Conservation (phyloP, 139 green algal genomes). For the Dunaliella primolecta region DNA sequence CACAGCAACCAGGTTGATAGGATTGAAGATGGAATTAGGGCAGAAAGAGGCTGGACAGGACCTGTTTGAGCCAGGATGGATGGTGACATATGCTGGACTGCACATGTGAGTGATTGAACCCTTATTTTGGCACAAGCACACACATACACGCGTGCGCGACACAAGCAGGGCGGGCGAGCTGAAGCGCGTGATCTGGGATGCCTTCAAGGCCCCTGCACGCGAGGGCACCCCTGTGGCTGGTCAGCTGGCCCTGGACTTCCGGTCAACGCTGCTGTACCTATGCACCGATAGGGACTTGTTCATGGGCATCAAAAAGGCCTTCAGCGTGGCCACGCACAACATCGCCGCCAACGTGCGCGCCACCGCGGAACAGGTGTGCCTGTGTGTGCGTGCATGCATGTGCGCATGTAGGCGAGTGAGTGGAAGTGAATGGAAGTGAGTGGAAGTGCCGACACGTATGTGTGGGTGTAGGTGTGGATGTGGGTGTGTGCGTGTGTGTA, state of each 20-base stretch:
- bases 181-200: constrained; percentile 48
- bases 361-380: not conserved
- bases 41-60: too few species aligned
- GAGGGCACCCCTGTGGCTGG: not conserved
- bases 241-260: constrained; percentile 20
- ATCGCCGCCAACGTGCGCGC: constrained; percentile 9
- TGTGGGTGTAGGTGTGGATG: not conserved
- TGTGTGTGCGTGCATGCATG: not conserved
- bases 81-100: too few species aligned
- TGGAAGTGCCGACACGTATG: too few species aligned
- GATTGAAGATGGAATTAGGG: too few species aligned
- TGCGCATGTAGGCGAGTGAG: not conserved
- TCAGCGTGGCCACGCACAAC: constrained; percentile 21
- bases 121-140: not conserved
- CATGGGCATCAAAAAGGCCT: constrained; percentile 50
- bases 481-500: not conserved
- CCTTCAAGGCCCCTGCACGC: constrained; percentile 22
- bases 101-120: too few species aligned
- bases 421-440: too few species aligned
- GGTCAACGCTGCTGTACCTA: constrained; percentile 47
- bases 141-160: not conserved
- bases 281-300: constrained; percentile 53
- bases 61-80: too few species aligned
- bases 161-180: constrained; percentile 23
- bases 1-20: too few species aligned